Evolutionary conservation across 495 filamentous ascomycete species (phyloP).

Genomic region (Annulohypoxylon maeteangense): DNA sequence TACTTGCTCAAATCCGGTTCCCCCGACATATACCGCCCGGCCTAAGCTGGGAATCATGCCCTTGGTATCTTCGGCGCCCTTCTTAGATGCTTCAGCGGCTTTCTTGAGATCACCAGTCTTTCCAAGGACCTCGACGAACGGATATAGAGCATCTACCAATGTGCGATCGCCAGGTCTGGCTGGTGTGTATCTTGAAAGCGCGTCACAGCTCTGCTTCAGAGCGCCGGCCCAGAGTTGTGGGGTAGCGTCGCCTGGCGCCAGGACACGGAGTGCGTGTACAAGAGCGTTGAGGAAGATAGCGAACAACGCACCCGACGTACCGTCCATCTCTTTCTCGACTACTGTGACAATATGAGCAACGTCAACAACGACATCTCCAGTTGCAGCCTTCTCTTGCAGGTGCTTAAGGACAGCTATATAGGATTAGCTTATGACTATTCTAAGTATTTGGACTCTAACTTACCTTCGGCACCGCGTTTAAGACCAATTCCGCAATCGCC

Average conservation of each 20-base stretch:
- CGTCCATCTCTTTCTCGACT: conserved; percentile 93
- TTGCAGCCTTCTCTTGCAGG: conserved; percentile 65
- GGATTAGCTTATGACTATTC: conserved; percentile 3
- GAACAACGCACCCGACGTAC: conserved; percentile 93
- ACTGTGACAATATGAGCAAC: conserved; percentile 80
- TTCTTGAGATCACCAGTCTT: conserved; percentile 69
- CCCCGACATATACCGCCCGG: conserved; percentile 89
- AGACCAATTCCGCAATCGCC: conserved; percentile 94
- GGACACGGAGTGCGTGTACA: conserved; percentile 74
- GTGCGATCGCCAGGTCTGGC: conserved; percentile 90
- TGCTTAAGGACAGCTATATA: conserved; percentile 72
- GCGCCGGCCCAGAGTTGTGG: conserved; percentile 79
- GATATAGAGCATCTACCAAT: conserved; percentile 87
- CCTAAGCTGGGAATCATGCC: conserved; percentile 92
- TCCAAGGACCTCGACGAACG: conserved; percentile 79
- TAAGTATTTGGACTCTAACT: conserved; percentile 31
- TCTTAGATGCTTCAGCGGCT: conserved; percentile 78
- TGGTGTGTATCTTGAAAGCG: conserved; percentile 86
- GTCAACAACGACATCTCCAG: conserved; percentile 75
- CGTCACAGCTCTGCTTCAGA: conserved; percentile 72
- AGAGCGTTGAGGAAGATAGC: conserved; percentile 96
- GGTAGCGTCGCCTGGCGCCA: conserved; percentile 57
- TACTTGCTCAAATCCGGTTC: conserved; percentile 80
- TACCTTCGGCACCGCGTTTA: conserved; percentile 87
- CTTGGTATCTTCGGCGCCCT: conserved; percentile 84